A percentile compares a stretch with the other conserved stretches of the same genome.
These are phyloP conservation scores for Trametes sp. DNA, from an alignment of 1,284 basidiomycete genomes.

Conservation along the genomic window DNA sequence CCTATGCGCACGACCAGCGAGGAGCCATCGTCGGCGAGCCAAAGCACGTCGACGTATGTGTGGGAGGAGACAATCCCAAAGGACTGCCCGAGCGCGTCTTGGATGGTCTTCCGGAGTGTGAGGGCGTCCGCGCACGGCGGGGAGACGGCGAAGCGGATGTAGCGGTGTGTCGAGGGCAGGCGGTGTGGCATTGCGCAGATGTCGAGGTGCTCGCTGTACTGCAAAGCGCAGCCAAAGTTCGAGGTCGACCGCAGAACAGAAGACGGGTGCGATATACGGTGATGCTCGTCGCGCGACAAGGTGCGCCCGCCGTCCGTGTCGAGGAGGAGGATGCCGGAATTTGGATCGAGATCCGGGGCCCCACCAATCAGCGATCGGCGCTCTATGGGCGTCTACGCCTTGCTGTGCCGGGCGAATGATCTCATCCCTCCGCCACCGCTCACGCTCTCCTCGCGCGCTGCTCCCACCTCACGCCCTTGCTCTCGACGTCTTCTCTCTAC, in stretches of 20 bases:
- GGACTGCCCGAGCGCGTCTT: constrained; percentile 51
- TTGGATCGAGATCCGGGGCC: not conserved
- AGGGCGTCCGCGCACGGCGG: constrained; percentile 48
- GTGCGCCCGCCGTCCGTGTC: not conserved
- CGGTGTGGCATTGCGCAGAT: not conserved
- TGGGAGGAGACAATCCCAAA: constrained; percentile 51
- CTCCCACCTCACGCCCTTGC: not conserved
- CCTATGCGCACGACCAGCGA: constrained; percentile 48
- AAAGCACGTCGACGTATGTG: constrained; percentile 53
- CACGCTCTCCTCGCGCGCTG: constrained; percentile 5
- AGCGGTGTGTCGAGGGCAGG: constrained; percentile 41
- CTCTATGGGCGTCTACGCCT: constrained; percentile 5
- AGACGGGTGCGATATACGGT: not conserved
- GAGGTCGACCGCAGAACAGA: not conserved
- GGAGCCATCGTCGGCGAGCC: constrained; percentile 43
- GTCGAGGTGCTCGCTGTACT: not conserved
- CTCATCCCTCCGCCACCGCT: constrained; percentile 16
- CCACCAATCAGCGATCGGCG: constrained; percentile 15
- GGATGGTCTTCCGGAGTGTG: constrained; percentile 49
- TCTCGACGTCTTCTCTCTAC: too few species aligned
- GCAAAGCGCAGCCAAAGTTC: too few species aligned
- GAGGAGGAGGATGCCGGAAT: not conserved
- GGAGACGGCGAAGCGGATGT: constrained; percentile 48
- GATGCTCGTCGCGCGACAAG: not conserved
- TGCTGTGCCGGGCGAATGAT: constrained; percentile 13